Percentiles rank a stretch among this genome's conserved stretches.
Conservation (phyloP, 306 rosid genomes). For the Coriaria nepalensis region DNA sequence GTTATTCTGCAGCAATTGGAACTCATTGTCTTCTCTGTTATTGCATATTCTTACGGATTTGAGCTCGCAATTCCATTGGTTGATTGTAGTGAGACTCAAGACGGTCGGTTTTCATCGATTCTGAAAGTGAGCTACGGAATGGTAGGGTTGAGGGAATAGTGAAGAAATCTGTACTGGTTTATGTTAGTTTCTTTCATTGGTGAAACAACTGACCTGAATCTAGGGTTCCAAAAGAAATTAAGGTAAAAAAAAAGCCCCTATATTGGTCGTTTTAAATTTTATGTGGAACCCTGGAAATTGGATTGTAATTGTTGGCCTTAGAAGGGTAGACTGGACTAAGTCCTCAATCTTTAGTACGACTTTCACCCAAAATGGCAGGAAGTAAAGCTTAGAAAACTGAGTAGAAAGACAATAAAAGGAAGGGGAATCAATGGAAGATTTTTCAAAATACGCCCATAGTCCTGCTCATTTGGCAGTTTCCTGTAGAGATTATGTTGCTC, state of each 20-base stretch:
- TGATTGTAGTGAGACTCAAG: slow-evolving; percentile 19
- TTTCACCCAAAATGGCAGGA: slow-evolving; percentile 31
- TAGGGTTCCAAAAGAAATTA: too few species aligned
- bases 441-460: slow-evolving; percentile 65
- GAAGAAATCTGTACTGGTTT: slow-evolving; percentile 13
- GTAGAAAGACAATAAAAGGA: slow-evolving; percentile 22
- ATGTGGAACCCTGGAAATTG: slow-evolving; percentile 14
- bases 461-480: slow-evolving; percentile 82
- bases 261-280: too few species aligned
- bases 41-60: slow-evolving; percentile 35
- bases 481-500: slow-evolving; percentile 54
- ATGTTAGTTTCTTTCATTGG: too few species aligned
- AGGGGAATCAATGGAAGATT: slow-evolving; percentile 55
- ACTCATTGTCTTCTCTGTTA: slow-evolving; percentile 9
- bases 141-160: slow-evolving; percentile 11
- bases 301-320: slow-evolving; percentile 11
- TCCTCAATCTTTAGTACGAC: slow-evolving; percentile 19
- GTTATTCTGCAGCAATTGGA: slow-evolving; percentile 11
- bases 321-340: slow-evolving; percentile 14
- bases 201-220: too few species aligned
- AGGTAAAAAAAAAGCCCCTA: too few species aligned
- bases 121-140: slow-evolving; percentile 13
- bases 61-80: slow-evolving; percentile 15
- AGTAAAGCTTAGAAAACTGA: slow-evolving; percentile 21
- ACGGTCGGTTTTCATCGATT: slow-evolving; percentile 14